A percentile compares a stretch with the other conserved stretches of the same genome.
Conservation (phyloP, 345 rosid species). For the Erucastrum elatum region DNA sequence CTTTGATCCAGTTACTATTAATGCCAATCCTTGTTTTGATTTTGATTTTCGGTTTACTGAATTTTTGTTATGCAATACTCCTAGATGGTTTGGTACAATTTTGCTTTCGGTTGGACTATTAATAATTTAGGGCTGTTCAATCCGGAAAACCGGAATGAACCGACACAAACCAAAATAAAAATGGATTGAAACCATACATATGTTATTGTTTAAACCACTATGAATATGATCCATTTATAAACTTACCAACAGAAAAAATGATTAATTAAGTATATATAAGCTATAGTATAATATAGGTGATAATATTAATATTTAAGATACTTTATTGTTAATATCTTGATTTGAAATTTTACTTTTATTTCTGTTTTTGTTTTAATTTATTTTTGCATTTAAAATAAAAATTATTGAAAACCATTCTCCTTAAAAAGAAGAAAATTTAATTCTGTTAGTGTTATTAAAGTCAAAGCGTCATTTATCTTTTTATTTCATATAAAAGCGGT, state of each 20-base stretch:
- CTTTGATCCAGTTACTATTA: background rate
- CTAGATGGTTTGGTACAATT: too few relatives aligned
- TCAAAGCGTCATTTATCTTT: background rate
- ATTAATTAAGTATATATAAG: too few relatives aligned
- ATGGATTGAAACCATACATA: background rate
- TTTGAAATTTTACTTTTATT: background rate
- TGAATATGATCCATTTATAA: too few relatives aligned
- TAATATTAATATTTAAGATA: background rate
- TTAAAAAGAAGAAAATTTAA: background rate
- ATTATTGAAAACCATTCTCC: background rate
- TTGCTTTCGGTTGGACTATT: background rate
- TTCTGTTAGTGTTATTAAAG: background rate
- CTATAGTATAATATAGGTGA: background rate
- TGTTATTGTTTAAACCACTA: background rate
- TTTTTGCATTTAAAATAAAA: background rate
- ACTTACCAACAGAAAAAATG: background rate
- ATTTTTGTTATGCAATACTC: background rate
- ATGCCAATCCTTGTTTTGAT: background rate
- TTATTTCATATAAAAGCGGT: background rate
- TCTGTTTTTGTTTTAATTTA: too few relatives aligned
- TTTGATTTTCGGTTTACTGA: background rate
- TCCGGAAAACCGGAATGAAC: background rate
- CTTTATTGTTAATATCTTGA: background rate
- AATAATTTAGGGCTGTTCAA: background rate
- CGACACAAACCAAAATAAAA: background rate